Conservation (phyloP, 164 flowering plant genomes). For the Berberis vulgaris region DNA sequence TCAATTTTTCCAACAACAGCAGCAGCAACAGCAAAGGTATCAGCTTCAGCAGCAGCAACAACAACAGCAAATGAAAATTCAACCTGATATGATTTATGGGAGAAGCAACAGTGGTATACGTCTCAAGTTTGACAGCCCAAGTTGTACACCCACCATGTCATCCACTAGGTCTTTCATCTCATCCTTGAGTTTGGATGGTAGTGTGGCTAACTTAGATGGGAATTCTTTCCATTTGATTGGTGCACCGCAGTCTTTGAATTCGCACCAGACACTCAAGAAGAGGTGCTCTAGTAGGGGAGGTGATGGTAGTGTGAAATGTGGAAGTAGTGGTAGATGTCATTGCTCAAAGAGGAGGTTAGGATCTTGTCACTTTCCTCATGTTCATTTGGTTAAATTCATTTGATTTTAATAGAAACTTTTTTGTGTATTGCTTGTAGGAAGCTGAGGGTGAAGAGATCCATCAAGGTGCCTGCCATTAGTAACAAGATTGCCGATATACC, state of each 20-base stretch:
- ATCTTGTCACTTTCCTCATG: not conserved
- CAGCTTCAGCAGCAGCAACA: conserved; percentile 20
- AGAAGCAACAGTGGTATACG: conserved; percentile 65
- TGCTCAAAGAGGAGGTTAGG: conserved; percentile 91
- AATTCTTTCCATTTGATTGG: conserved; percentile 68
- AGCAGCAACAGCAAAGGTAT: conserved; percentile 30
- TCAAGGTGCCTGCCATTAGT: conserved; percentile 97
- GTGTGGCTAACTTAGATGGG: conserved; percentile 63
- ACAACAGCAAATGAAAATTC: conserved; percentile 55
- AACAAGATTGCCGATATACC: conserved; percentile 98
- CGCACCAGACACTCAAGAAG: conserved; percentile 51
- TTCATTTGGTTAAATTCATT: not conserved
- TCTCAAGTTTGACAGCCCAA: conserved; percentile 71
- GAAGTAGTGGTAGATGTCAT: conserved; percentile 75
- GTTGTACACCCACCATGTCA: conserved; percentile 87
- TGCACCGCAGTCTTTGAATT: conserved; percentile 45
- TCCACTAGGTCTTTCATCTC: conserved; percentile 86
- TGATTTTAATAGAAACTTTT: not conserved
- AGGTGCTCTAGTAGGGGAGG: conserved; percentile 77
- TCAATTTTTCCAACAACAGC: conserved; percentile 48
- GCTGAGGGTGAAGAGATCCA: conserved; percentile 82
- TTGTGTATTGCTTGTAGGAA: conserved; percentile 37
- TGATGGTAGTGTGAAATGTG: conserved; percentile 85
- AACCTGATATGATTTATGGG: conserved; percentile 56
- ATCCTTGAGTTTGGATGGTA: conserved; percentile 89